Conservation (phyloP, 2,329 filamentous ascomycete species). For the Pseudopyricularia javanii region DNA sequence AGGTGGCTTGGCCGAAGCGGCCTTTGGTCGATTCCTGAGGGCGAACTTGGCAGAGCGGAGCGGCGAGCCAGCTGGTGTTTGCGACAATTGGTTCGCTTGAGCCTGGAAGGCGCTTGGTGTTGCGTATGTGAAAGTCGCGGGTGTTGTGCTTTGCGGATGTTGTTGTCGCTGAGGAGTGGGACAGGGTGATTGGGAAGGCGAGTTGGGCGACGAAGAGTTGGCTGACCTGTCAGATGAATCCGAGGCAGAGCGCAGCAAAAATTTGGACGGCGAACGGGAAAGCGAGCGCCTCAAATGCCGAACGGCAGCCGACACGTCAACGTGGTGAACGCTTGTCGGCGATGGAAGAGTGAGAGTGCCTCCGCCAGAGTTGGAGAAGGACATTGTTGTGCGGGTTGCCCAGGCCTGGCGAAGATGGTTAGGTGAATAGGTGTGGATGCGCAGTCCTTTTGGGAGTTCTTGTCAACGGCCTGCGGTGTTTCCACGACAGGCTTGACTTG, state of each 20-base stretch:
- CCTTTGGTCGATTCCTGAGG: constrained; percentile 36
- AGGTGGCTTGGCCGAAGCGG: constrained; percentile 37
- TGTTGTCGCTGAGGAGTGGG: constrained; percentile 15
- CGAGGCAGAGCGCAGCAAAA: constrained; percentile 44
- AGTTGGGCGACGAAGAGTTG: constrained; percentile 36
- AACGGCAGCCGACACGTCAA: constrained; percentile 72
- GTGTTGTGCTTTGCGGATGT: constrained; percentile 4
- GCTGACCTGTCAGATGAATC: constrained; percentile 35
- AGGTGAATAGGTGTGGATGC: not conserved
- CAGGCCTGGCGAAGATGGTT: not conserved
- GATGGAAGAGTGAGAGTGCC: constrained; percentile 80
- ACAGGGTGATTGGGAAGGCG: constrained; percentile 38
- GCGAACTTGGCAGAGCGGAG: constrained; percentile 33
- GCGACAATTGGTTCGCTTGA: constrained; percentile 5
- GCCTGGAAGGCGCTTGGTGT: constrained; percentile 2
- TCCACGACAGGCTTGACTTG: too few species aligned
- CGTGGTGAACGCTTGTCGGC: constrained; percentile 69
- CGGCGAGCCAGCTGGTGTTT: constrained; percentile 38
- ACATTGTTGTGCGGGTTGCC: constrained; percentile 28
- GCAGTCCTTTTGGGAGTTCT: not conserved
- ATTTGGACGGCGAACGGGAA: constrained; percentile 89
- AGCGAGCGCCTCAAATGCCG: constrained; percentile 76
- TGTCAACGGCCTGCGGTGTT: not conserved
- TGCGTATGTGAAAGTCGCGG: constrained; percentile 3
- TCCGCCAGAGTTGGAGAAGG: constrained; percentile 48